Conservation (phyloP, 345 rosid species). For the Citrus sp. region DNA sequence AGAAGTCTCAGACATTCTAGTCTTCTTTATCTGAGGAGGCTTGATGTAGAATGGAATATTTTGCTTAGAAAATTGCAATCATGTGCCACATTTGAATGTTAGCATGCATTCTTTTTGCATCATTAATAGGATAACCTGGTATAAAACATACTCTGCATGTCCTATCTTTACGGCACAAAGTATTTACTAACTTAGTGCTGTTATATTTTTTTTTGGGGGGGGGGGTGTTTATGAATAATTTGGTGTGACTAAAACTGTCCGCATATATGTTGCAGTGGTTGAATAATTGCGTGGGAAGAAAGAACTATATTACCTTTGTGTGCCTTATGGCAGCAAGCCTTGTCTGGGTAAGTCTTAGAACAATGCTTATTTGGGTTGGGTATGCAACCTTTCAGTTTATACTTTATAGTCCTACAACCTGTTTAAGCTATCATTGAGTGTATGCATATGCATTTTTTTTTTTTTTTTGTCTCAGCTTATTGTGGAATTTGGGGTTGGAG, state of each 20-base stretch:
- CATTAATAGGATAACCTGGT: neutral
- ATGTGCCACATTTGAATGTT: neutral
- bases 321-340: constrained; percentile 89
- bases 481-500: constrained; percentile 84
- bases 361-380: neutral
- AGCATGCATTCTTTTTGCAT: neutral
- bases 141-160: neutral
- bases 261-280: constrained; percentile 67
- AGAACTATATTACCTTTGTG: constrained; percentile 81
- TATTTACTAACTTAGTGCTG: neutral
- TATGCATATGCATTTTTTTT: neutral
- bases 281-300: constrained; percentile 92
- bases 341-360: constrained; percentile 61
- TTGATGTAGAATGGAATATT: neutral
- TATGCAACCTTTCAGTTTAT: neutral
- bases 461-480: constrained; percentile 51
- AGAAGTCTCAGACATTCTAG: neutral
- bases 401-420: neutral
- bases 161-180: neutral
- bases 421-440: neutral
- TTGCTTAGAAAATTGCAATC: neutral
- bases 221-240: neutral
- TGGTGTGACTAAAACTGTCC: constrained; percentile 6
- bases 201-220: neutral
- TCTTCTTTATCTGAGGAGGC: neutral